Evolutionary conservation across 2,329 filamentous ascomycete genomes (phyloP), one percentile per base, ranked within the genome.

Genomic region (Elsinoe batatas): DNA sequence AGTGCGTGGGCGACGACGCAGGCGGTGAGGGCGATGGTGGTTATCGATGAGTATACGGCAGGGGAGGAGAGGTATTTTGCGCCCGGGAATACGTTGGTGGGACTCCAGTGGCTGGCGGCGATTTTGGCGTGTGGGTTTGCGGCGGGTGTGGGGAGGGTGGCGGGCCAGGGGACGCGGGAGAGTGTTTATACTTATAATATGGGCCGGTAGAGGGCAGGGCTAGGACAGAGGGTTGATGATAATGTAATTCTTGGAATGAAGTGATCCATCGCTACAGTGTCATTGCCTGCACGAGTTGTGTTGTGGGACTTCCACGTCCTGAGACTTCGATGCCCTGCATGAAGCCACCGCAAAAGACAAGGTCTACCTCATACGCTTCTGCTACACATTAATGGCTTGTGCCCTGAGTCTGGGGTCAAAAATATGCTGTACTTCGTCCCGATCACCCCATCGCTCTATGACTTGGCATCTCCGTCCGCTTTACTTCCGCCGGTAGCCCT

Each of bases 81-180:
- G 30, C 43, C 53, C 6, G 58, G 58, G 5, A 58, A 32, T 4
- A 37, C 53, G 13, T 38, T 60, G 22, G 42, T 57, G 12, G 56
- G 26, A 13, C 38, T 60, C 36, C 58, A 60, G 37, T 60, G 58
- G 58, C 18, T 54, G 12, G 58, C 51, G 30, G 56, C 58, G 18
- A 53, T 60, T 12, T 44, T 60, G 49, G 42, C 49, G 8, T 57
- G 51, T 38, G 10, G 55, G 17, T 57, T 50, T 44, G 56, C 58
- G 2, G 58, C 50, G 13, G 56, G 49, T 15, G 56, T 58, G 20
- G 54, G 40, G 13, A 22, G 35, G n/a, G 53, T 55, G 11, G 22
- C 33, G 4, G 40, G 40, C 3, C n/a, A 22, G 17, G 37, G 38
- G 10, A 22, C 36, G 38, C 37, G 20, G 18, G 42, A 55, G 26